Evolutionary conservation across 805 yeast species (phyloP).

Genomic region (Yarrowia sp.): DNA sequence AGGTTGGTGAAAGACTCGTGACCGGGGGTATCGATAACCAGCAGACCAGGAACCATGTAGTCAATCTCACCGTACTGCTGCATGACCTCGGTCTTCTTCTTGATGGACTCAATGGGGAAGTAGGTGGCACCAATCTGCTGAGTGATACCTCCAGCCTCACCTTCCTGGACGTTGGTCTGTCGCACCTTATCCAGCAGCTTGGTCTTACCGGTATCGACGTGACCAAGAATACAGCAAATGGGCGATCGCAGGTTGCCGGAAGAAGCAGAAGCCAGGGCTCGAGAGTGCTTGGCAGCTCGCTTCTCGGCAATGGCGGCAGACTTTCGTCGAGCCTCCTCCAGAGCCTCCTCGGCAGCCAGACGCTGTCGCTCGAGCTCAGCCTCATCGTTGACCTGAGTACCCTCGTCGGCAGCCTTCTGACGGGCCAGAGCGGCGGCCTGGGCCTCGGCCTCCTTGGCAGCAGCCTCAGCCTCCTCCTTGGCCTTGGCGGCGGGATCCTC

Average conservation of each 20-base stretch:
- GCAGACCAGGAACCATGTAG: slow-evolving; percentile 95
- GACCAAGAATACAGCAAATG: slow-evolving; percentile 98
- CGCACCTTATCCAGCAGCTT: slow-evolving; percentile 95
- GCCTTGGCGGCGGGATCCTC: slow-evolving; percentile 44
- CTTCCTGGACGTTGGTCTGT: slow-evolving; percentile 99
- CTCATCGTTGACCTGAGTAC: slow-evolving; percentile 47
- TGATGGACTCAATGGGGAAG: slow-evolving; percentile 95
- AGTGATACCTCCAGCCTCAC: slow-evolving; percentile 99
- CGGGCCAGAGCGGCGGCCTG: slow-evolving; percentile 48
- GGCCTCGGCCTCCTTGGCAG: slow-evolving; percentile 47
- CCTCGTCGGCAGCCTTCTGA: slow-evolving; percentile 44
- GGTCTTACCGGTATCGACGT: slow-evolving; percentile 99
- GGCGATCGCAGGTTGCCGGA: slow-evolving; percentile 89
- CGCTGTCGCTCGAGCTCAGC: slow-evolving; percentile 45
- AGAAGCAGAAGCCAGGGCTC: slow-evolving; percentile 51
- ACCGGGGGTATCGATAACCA: slow-evolving; percentile 98
- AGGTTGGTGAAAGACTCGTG: slow-evolving; percentile 98
- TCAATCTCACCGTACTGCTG: slow-evolving; percentile 75
- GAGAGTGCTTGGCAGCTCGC: slow-evolving; percentile 51
- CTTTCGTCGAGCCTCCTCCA: slow-evolving; percentile 50
- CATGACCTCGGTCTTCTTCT: slow-evolving; percentile 91
- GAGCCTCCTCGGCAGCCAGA: slow-evolving; percentile 40
- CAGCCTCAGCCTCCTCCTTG: slow-evolving; percentile 46
- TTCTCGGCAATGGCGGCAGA: slow-evolving; percentile 53
- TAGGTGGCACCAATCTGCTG: slow-evolving; percentile 99